A percentile compares a stretch with the other conserved stretches of the same genome.
phyloP scores from a whole-genome alignment of 2,329 filamentous ascomycete genomes.

The Endocalyx cinctus region DNA sequence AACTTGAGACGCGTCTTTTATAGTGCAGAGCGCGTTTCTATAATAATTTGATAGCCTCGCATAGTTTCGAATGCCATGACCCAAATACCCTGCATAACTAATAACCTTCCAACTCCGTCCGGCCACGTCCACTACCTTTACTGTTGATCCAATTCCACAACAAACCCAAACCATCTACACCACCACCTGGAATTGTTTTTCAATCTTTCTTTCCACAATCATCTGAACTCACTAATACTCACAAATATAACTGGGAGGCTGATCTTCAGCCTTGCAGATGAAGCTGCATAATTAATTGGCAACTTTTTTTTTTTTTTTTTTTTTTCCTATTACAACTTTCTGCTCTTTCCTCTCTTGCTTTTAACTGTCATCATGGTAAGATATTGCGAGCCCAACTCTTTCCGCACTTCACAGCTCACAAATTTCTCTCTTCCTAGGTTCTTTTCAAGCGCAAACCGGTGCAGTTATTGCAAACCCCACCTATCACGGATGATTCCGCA shows the following conservation, averaged over 20 bases:
- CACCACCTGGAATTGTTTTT: no score
- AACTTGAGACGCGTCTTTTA: slow-evolving; percentile 16
- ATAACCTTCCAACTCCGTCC: no score
- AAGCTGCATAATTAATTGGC: no score
- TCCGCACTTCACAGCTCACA: no score
- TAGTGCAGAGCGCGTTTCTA: slow-evolving; percentile 13
- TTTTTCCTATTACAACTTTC: slow-evolving; percentile 1
- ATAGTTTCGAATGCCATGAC: no score
- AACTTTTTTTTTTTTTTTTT: slow-evolving; percentile 22
- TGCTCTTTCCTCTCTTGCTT: slow-evolving; percentile 8
- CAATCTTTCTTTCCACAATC: no score
- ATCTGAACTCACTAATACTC: slow-evolving; percentile 23
- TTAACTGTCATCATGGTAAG: slow-evolving; percentile 22
- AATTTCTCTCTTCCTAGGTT: no score
- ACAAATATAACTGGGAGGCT: slow-evolving; percentile 26
- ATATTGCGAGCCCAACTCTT: no score
- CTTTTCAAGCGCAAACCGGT: slow-evolving; percentile 95
- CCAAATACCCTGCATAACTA: no score
- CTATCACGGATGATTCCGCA: slow-evolving; percentile 72
- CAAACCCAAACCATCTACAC: slow-evolving; percentile 14
- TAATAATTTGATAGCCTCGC: slow-evolving; percentile 1
- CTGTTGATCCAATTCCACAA: slow-evolving; percentile 10
- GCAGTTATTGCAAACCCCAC: slow-evolving; percentile 67
- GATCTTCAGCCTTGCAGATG: slow-evolving; percentile 39
- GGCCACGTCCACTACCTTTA: no score